Evolutionary conservation across 2,329 filamentous ascomycete species (phyloP).

Genomic region (Paecilomyces variotii): DNA sequence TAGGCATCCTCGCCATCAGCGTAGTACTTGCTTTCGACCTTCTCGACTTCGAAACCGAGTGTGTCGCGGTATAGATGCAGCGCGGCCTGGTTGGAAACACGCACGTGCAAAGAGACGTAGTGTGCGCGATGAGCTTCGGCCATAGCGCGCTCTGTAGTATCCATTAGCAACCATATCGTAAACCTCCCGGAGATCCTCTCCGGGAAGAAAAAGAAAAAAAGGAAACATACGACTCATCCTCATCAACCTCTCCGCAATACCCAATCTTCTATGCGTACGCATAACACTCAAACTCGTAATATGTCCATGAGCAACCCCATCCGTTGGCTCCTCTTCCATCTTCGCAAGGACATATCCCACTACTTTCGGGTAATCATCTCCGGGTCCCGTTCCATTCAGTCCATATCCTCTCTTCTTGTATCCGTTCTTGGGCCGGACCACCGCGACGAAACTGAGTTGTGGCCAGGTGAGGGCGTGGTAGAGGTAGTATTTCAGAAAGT

Average conservation of each 20-base stretch:
- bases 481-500: conserved; percentile 99
- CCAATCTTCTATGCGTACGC: conserved; percentile 84
- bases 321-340: conserved; percentile 96
- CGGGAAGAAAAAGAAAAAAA: not conserved
- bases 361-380: conserved; percentile 77
- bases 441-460: conserved; percentile 91
- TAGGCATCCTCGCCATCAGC: conserved; percentile 96
- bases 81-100: conserved; percentile 85
- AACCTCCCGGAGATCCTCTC: no score
- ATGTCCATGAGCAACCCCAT: conserved; percentile 88
- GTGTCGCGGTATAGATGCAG: conserved; percentile 89
- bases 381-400: conserved; percentile 14
- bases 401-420: conserved; percentile 61
- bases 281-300: conserved; percentile 94
- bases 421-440: conserved; percentile 73
- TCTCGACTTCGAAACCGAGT: conserved; percentile 79
- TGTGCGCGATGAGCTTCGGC: conserved; percentile 84
- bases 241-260: conserved; percentile 97
- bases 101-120: conserved; percentile 94
- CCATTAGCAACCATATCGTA: not conserved
- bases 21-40: conserved; percentile 53
- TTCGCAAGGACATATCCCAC: conserved; percentile 99
- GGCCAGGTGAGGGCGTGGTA: conserved; percentile 99
- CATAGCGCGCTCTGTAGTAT: conserved; percentile 73
- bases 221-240: conserved; percentile 72